Evolutionary conservation across 768 basidiomycete genomes (phyloP), one percentile per base, ranked within the genome.

Genomic region (Tephrocybe sp.): DNA sequence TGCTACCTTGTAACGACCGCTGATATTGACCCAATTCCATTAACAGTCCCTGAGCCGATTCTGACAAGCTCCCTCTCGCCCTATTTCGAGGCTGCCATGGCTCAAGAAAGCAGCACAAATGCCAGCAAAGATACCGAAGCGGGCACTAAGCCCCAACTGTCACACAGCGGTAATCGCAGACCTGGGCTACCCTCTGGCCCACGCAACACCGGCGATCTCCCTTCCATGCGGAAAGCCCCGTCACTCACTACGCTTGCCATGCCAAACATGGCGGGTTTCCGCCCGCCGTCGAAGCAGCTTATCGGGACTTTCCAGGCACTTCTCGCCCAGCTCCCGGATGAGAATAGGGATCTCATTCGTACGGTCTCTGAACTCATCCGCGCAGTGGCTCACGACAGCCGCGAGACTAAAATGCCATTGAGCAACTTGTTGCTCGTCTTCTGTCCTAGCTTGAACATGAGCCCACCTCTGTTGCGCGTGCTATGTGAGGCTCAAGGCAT

Each of bases 331-430:
- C 73, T 98, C 0, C 93, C 94, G 0, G 69, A 68, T 53, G 91
- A 92, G 65, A 92, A 94, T 60, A 80, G 85, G 50, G 93, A 93
- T 64, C 74, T 96, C n/a, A 73, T 95, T 32, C 76, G 81, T 41
- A 95, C 92, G 11, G 83, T 96, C 20, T 79, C 84, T 42, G 85
- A 91, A 58, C 75, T 97, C 32, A 88, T 96, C 57, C 82, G 79
- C 38, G 82, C 80, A 37, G 94, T 92, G 12, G 83, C 90, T 0
- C 74, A 72, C 49, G 77, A 81, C 55, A 76, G 77, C 60, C 78
- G 77, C 56, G 80, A 83, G 60, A 98, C 93, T 30, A 92, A 91
- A 70, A 98, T 98, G 94, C 91, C 93, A 2, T 68, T 97, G 57
- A 87, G 87, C 65, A 97, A 97, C 62, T 67, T 98, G 58, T 72